phyloP scores from a whole-genome alignment of 2,329 filamentous ascomycete species.

The Phyllosticta ampelicida region DNA sequence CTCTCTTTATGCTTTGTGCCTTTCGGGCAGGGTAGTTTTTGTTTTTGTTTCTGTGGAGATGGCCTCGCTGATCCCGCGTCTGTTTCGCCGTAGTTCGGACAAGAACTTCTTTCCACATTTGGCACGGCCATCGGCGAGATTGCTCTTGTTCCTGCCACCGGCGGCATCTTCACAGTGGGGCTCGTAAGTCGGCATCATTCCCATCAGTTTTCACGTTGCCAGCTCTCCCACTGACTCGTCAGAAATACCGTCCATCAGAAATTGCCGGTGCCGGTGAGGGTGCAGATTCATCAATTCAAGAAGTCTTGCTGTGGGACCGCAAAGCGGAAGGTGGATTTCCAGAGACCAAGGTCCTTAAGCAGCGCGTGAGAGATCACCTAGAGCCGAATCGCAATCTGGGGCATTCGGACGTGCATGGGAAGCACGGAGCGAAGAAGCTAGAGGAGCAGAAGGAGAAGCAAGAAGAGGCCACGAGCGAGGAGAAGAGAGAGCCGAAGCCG shows the following conservation, averaged over 20 bases:
- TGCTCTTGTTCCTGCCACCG: slow-evolving; percentile 72
- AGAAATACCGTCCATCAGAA: slow-evolving; percentile 5
- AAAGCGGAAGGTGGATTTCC: slow-evolving; percentile 83
- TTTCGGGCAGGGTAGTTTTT: slow-evolving; percentile 16
- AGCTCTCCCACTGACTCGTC: neutral
- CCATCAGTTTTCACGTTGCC: neutral
- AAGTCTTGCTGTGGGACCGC: slow-evolving; percentile 72
- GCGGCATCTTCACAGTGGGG: slow-evolving; percentile 70
- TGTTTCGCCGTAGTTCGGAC: slow-evolving; percentile 60
- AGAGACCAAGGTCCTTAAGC: slow-evolving; percentile 85
- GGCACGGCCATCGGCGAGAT: slow-evolving; percentile 74
- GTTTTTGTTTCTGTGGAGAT: neutral
- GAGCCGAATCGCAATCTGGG: slow-evolving; percentile 69
- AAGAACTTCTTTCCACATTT: slow-evolving; percentile 94
- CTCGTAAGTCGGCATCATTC: slow-evolving; percentile 32
- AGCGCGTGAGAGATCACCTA: slow-evolving; percentile 69
- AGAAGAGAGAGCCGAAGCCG: slow-evolving; percentile 8
- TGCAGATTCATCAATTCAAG: slow-evolving; percentile 24
- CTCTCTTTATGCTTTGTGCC: neutral
- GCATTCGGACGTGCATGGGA: slow-evolving; percentile 45
- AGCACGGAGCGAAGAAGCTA: slow-evolving; percentile 18
- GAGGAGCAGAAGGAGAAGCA: neutral
- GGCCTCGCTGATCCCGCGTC: slow-evolving; percentile 3
- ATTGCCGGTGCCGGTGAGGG: slow-evolving; percentile 1
- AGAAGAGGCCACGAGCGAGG: neutral